Conservation (phyloP, 202 grass and related monocot genomes). For the Setaria viridis region DNA sequence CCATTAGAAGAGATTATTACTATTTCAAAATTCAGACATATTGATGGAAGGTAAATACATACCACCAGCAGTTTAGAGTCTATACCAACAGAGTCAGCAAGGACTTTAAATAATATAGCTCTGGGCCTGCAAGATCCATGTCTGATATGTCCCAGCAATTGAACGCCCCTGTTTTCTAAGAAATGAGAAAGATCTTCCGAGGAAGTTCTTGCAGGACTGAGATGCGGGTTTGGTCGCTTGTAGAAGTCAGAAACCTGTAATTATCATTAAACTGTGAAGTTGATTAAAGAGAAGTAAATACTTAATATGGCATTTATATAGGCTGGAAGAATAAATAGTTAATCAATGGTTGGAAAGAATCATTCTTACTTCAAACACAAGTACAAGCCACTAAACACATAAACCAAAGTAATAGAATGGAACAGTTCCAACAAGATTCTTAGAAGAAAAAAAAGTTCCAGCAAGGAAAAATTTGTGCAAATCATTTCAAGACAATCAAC, state of each 20-base stretch:
- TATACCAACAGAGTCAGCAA: conserved; percentile 89
- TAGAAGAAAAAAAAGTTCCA: too few species aligned
- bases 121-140: conserved; percentile 94
- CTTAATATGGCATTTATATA: conserved; percentile 9
- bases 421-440: neutral
- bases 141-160: conserved; percentile 90
- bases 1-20: conserved; percentile 35
- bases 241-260: conserved; percentile 93
- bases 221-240: conserved; percentile 77
- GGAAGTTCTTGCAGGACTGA: conserved; percentile 82
- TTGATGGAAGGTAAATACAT: conserved; percentile 49
- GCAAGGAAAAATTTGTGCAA: conserved; percentile 36
- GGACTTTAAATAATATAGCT: conserved; percentile 96
- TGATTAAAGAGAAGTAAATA: conserved; percentile 13
- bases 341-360: conserved; percentile 18
- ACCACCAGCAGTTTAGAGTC: conserved; percentile 93
- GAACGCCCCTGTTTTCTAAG: conserved; percentile 81
- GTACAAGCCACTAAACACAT: neutral
- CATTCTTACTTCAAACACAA: conserved; percentile 27
- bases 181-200: conserved; percentile 81
- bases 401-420: conserved; percentile 28
- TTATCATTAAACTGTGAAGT: conserved; percentile 33
- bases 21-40: conserved; percentile 30
- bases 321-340: conserved; percentile 14
- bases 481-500: conserved; percentile 30